Evolutionary conservation across 345 rosid genomes (phyloP), one percentile per base, ranked within the genome.

Genomic region (Brassica nigra): DNA sequence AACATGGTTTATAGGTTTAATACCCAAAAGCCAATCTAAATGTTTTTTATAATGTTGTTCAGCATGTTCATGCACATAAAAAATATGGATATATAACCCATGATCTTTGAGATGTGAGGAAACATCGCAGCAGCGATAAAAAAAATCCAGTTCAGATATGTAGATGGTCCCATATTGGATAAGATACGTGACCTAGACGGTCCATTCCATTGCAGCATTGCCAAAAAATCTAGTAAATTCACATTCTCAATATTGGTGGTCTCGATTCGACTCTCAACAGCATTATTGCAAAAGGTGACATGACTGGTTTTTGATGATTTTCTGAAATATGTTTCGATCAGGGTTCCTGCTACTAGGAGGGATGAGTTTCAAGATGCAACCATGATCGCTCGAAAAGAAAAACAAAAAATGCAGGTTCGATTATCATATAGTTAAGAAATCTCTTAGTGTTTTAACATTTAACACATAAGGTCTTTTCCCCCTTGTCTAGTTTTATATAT

Each of bases 91-190:
- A 55, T 37, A 23, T 12, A 1, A 9, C 36, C 34, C 31, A 49
- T 39, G 37, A 68, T 58, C 67, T 39, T 58, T 29, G 29, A 59
- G 61, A 76, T 68, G 49, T 39, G 47, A 16, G 57, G 18, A 66
- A 33, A 27, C 47, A 44, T 31, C 27, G 6, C 70, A 62, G 62
- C 70, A 52, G 54, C 64, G 49, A 31, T 6, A 15, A 49, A 3
- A 68, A 14, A 34, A 55, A 14, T 68, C 69, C 61, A 68, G 8
- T 42, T 29, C 42, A 61, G 69, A 76, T 20, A 61, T 70, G 62
- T 34, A 47, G 16, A 77, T 69, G 70, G 80, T 70, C 57, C 80
- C 70, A 44, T 70, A 31, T 70, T 52, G 75, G 64, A 70, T 70
- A 62, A 64, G 80, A 77, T 77, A 28, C 70, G 63, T 69, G 69